These are phyloP conservation scores for Anthoceros angustus DNA, from an alignment of 225 moss, liverwort and hornwort genomes.

Conservation along the genomic window DNA sequence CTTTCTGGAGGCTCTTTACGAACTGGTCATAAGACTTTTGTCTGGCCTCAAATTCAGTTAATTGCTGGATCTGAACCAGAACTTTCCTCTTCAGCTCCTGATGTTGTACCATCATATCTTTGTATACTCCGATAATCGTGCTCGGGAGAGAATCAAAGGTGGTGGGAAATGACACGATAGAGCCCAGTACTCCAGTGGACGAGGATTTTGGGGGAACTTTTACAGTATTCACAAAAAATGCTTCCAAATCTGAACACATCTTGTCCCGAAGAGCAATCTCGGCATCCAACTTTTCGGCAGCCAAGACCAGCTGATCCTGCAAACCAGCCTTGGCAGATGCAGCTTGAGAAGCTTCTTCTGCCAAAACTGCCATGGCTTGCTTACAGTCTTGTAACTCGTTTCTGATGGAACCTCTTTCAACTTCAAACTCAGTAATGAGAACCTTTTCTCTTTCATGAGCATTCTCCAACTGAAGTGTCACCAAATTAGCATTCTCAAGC, in stretches of 20 bases:
- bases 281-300: slow-evolving; percentile 6
- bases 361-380: neutral
- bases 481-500: neutral
- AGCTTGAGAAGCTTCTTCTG: slow-evolving; percentile 9
- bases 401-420: slow-evolving; percentile 11
- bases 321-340: slow-evolving; percentile 18
- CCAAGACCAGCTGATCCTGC: slow-evolving; percentile 18
- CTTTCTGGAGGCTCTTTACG: slow-evolving; percentile 21
- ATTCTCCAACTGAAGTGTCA: neutral
- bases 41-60: neutral
- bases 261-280: neutral
- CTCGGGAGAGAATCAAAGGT: neutral
- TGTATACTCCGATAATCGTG: neutral
- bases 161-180: slow-evolving; percentile 9
- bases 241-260: slow-evolving; percentile 6
- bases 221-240: neutral
- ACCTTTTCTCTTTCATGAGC: neutral
- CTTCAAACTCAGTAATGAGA: neutral
- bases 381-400: neutral
- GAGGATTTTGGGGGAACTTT: neutral
- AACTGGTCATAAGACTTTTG: neutral
- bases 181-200: slow-evolving; percentile 10
- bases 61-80: neutral
- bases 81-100: neutral
- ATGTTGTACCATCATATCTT: neutral